These are phyloP conservation scores for Sutorius eximius DNA, from an alignment of 1,284 basidiomycete genomes.

Conservation along the genomic window DNA sequence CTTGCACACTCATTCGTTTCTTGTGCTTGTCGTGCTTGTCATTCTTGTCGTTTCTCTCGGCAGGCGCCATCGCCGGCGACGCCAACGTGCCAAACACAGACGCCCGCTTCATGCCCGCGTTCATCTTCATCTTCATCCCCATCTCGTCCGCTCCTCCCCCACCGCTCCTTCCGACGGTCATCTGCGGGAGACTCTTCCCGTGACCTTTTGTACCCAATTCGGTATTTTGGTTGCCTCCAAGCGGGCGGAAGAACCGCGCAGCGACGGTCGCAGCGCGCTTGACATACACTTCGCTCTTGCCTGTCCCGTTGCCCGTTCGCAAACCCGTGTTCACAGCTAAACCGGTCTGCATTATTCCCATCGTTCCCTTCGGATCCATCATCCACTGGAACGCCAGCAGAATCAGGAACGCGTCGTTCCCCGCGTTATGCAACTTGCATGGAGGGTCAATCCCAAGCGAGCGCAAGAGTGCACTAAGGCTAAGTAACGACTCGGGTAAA, in stretches of 20 bases:
- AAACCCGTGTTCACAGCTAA: neutral
- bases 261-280: constrained; percentile 17
- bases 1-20: neutral
- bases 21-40: neutral
- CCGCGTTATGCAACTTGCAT: constrained; percentile 61
- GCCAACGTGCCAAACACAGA: constrained; percentile 23
- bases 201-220: neutral
- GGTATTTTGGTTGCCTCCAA: neutral
- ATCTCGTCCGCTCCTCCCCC: constrained; percentile 23
- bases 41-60: neutral
- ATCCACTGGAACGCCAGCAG: constrained; percentile 66
- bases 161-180: neutral
- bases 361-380: constrained; percentile 43
- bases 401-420: constrained; percentile 68
- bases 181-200: neutral
- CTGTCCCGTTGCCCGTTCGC: neutral
- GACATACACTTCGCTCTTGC: neutral
- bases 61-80: constrained; percentile 6
- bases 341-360: neutral
- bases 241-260: constrained; percentile 21
- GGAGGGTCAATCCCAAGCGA: constrained; percentile 46
- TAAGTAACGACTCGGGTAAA: constrained; percentile 47
- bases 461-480: constrained; percentile 54
- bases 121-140: constrained; percentile 9
- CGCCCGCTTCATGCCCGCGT: constrained; percentile 2